Conservation (phyloP, 345 rosid species). For the Eucalyptus virginea region DNA sequence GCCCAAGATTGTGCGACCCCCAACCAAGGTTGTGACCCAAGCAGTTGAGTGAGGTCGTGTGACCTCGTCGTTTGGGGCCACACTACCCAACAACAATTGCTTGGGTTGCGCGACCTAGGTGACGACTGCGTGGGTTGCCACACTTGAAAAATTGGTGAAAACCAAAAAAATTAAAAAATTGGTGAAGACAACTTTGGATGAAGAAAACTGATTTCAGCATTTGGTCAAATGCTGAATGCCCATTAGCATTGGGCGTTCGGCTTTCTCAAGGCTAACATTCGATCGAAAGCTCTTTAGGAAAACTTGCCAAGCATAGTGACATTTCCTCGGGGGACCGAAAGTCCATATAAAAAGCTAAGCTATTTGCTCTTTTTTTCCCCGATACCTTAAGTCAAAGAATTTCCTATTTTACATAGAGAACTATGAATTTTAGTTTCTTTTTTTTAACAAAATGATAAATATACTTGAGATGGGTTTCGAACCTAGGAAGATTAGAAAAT, state of each 20-base stretch:
- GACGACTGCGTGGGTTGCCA: accelerated
- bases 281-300: no score
- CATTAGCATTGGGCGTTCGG: accelerated
- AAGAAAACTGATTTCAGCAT: accelerated
- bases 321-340: accelerated
- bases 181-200: no score
- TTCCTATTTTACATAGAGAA: not conserved
- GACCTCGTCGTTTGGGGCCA: no score
- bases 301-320: no score
- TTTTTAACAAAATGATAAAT: not conserved
- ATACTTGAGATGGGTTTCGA: not conserved
- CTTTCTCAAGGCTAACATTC: accelerated
- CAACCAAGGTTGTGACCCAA: no score
- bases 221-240: no score
- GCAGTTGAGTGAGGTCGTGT: accelerated
- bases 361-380: not conserved
- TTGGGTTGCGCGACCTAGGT: accelerated
- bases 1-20: no score
- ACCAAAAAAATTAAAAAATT: no score
- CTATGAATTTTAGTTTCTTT: not conserved
- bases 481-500: not conserved
- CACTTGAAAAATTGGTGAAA: no score
- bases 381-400: not conserved
- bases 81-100: no score
- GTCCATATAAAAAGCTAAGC: no score